phyloP scores from a whole-genome alignment of 2,329 filamentous ascomycete species.

The Pseudophaeomoniella oleicola region DNA sequence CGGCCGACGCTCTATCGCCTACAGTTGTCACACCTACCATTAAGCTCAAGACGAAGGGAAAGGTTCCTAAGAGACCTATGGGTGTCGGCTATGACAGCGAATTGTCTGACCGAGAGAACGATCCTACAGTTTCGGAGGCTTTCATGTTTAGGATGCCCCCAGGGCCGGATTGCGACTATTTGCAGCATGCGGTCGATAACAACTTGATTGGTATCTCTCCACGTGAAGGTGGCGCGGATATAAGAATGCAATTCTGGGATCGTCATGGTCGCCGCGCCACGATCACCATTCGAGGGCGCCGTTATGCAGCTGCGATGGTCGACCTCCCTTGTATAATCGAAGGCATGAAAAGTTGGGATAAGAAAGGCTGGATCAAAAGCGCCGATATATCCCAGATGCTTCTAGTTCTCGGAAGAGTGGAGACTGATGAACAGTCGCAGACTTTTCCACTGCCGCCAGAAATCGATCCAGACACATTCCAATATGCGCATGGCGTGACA shows the following conservation, averaged over 20 bases:
- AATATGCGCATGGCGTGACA: conserved; percentile 74
- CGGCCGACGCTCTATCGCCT: conserved; percentile 12
- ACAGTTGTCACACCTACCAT: conserved; percentile 28
- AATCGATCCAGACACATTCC: conserved; percentile 51
- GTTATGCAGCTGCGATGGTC: conserved; percentile 65
- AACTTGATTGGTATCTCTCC: conserved; percentile 57
- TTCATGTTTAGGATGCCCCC: conserved; percentile 81
- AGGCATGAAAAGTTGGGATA: conserved; percentile 87
- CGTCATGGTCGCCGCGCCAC: conserved; percentile 58
- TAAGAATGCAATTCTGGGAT: conserved; percentile 63
- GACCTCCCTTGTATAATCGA: conserved; percentile 80
- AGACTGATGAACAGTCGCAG: conserved; percentile 50
- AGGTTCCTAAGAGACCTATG: conserved; percentile 51
- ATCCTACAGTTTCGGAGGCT: conserved; percentile 79
- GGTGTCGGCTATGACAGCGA: conserved; percentile 96
- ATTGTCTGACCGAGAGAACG: conserved; percentile 73
- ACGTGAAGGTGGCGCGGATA: conserved; percentile 55
- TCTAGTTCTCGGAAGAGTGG: conserved; percentile 56
- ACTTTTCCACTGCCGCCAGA: conserved; percentile 56
- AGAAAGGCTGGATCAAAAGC: conserved; percentile 74
- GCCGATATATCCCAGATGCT: conserved; percentile 85
- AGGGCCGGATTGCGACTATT: conserved; percentile 71
- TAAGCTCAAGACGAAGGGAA: conserved; percentile 52
- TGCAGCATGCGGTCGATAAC: conserved; percentile 61
- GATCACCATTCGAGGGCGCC: conserved; percentile 52